These are phyloP conservation scores for Fusarium staphyleae DNA, from an alignment of 2,329 filamentous ascomycete species.

Conservation along the genomic window DNA sequence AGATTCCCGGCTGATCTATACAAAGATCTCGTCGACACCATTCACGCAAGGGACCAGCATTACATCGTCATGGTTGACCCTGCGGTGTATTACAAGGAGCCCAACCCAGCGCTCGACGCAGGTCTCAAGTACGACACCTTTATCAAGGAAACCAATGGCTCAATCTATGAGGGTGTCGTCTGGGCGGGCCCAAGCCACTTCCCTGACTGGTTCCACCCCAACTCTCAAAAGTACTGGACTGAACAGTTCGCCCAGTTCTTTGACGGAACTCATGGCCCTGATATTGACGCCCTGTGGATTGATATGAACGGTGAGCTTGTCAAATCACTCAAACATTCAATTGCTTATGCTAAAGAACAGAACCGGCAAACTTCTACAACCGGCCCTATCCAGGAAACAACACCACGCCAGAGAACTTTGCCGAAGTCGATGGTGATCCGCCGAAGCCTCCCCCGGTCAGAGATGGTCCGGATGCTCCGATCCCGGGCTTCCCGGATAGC, in stretches of 20 bases:
- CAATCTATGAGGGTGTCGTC: constrained; percentile 69
- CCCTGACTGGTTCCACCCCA: constrained; percentile 77
- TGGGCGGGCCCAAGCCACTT: constrained; percentile 77
- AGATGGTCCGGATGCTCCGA: constrained; percentile 38
- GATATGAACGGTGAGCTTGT: too few species aligned
- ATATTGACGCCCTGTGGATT: constrained; percentile 81
- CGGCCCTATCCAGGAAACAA: constrained; percentile 49
- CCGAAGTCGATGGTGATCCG: constrained; percentile 56
- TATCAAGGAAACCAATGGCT: constrained; percentile 59
- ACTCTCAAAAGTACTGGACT: constrained; percentile 72
- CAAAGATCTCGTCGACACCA: constrained; percentile 69
- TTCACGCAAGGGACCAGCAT: constrained; percentile 72
- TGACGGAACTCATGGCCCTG: constrained; percentile 65
- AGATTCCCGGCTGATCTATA: constrained; percentile 68
- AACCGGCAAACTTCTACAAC: constrained; percentile 46
- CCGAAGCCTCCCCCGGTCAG: constrained; percentile 68
- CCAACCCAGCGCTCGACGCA: constrained; percentile 45
- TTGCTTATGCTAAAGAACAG: too few species aligned
- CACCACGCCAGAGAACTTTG: constrained; percentile 42
- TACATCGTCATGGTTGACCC: constrained; percentile 84
- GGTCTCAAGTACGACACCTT: constrained; percentile 56
- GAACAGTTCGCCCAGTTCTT: constrained; percentile 72
- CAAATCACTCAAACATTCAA: too few species aligned
- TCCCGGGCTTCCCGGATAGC: constrained; percentile 38
- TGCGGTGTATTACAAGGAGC: constrained; percentile 62